Base-by-base conservation (phyloP, 2,329 filamentous ascomycete species). In the Taxawa tesnikishii region DNA sequence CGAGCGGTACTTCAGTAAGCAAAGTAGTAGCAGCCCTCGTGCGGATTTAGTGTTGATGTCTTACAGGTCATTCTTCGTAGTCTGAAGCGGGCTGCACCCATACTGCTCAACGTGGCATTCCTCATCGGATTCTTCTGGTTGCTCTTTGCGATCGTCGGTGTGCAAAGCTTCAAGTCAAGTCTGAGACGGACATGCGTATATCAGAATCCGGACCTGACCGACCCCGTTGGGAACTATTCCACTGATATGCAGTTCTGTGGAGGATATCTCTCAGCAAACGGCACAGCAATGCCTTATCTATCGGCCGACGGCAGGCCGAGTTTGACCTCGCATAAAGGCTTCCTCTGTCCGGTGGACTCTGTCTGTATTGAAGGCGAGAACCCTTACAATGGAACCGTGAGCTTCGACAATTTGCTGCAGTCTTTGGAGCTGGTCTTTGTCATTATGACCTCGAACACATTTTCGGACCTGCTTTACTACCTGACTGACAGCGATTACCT, bases 391-490 rank as follows among this genome's bases (percentile, higher is more conserved):
- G 75, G 74, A 31, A 98, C 90, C 0, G 71, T 94, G 46, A 92
- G 79, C 53, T 98, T 96, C 50, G 90, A 98, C 62, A 88, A 96
- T 51, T 92, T 98, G 25, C 60, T 83, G 17, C 78, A 96, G 42
- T 94, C 87, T 0, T 61, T 96, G 32, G 85, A 98, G 58, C 65
- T 96, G 36, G 87, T 98, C 2, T 98, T 98, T 50, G 84, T 98
- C 31, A 79, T 98, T 50, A 98, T 98, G 83, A 94, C 84, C 47
- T 88, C 85, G 29, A 98, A 98, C 53, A 98, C 90, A 0, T 98
- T 92, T 56, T 81, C 84, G 2, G 84, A 96, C 55, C 62, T 96
- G 32, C 84, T 98, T 66, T 98, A 98, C 56, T 82, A 84, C 46
- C 85, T 88, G 4, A 85, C 82, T 32, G 76, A 93, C 48, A 92